phyloP scores from a whole-genome alignment of 129 eudicot species.

The Scalesia atractyloides region DNA sequence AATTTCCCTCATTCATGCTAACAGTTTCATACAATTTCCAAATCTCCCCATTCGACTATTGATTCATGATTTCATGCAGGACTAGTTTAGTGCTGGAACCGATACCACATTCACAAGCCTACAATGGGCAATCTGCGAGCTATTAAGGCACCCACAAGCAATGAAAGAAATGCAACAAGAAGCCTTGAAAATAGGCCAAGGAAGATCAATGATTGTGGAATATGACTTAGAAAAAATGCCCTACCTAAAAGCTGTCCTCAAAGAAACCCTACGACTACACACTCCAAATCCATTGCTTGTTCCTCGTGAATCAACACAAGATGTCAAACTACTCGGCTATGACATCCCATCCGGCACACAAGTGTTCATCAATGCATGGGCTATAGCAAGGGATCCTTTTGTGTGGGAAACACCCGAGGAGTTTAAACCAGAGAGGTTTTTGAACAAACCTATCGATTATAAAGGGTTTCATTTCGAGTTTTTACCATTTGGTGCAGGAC shows the following conservation, averaged over 20 bases:
- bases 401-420: background rate
- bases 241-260: too few species aligned
- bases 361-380: background rate
- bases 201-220: background rate
- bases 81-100: background rate
- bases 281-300: background rate
- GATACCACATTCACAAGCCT: background rate
- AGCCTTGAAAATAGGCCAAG: background rate
- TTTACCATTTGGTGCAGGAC: too few species aligned
- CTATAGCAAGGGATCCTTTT: background rate
- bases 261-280: too few species aligned
- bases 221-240: background rate
- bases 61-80: background rate
- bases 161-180: background rate
- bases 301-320: slow-evolving; percentile 1
- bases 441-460: too few species aligned
- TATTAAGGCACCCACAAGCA: background rate
- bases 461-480: too few species aligned
- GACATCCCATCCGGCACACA: too few species aligned
- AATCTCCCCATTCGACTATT: too few species aligned
- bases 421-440: background rate
- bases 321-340: background rate
- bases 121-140: background rate
- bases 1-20: too few species aligned
- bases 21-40: too few species aligned